These are phyloP conservation scores for Nematocida major DNA, from an alignment of 371 early-diverging fungal genomes.

Conservation along the genomic window DNA sequence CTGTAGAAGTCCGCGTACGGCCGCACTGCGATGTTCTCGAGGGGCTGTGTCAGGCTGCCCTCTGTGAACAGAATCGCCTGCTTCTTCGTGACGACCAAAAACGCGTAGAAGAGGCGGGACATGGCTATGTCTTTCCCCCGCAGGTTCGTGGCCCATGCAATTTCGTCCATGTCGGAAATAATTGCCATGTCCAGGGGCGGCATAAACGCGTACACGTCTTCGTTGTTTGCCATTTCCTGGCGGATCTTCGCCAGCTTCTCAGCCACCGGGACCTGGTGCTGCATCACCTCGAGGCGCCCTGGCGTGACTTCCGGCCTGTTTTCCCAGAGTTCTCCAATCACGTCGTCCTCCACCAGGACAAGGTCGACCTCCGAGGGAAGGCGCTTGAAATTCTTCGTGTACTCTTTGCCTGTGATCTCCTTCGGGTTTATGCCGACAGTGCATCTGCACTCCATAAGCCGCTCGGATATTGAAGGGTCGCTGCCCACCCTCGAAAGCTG, in stretches of 20 bases:
- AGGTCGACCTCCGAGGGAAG: conserved; percentile 45
- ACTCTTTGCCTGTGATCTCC: conserved; percentile 65
- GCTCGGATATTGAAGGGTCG: conserved; percentile 65
- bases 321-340: conserved; percentile 28
- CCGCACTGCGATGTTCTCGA: conserved; percentile 63
- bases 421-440: conserved; percentile 53
- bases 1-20: conserved; percentile 51
- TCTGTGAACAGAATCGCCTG: conserved; percentile 72
- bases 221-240: conserved; percentile 56
- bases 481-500: conserved; percentile 69
- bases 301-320: conserved; percentile 18
- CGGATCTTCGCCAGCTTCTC: conserved; percentile 76
- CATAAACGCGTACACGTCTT: not conserved
- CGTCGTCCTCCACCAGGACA: conserved; percentile 32
- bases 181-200: conserved; percentile 39
- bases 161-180: conserved; percentile 60
- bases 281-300: conserved; percentile 12
- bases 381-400: conserved; percentile 63
- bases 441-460: not conserved
- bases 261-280: not conserved
- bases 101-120: conserved; percentile 92
- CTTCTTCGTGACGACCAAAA: conserved; percentile 69
- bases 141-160: conserved; percentile 79
- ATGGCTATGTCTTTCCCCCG: conserved; percentile 89
- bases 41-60: conserved; percentile 67